These are phyloP conservation scores for Trifolium repens DNA, from an alignment of 306 rosid species.

Conservation along the genomic window DNA sequence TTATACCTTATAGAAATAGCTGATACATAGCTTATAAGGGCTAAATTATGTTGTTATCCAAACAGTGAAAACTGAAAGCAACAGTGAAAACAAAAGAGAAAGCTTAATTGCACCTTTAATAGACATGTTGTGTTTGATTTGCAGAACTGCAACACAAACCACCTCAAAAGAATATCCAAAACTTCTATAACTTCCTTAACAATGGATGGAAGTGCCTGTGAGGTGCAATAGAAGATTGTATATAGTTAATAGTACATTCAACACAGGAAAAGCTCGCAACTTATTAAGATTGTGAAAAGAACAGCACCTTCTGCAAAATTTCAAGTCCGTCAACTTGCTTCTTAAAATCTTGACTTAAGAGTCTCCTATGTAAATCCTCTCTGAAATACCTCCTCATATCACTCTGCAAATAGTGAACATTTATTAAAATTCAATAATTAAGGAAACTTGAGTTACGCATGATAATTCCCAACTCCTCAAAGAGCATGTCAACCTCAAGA, in stretches of 20 bases:
- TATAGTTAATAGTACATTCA: constrained; percentile 16
- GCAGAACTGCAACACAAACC: constrained; percentile 97
- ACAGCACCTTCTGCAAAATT: constrained; percentile 87
- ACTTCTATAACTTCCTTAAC: constrained; percentile 87
- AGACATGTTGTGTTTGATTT: constrained; percentile 97
- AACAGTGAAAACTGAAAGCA: constrained; percentile 2
- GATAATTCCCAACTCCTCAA: constrained; percentile 20
- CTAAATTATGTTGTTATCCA: not conserved
- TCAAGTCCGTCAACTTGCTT: constrained; percentile 98
- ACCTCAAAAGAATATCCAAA: constrained; percentile 88
- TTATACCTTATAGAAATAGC: not conserved
- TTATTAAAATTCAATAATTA: constrained; percentile 32
- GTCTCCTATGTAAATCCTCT: constrained; percentile 95
- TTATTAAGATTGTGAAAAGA: constrained; percentile 11
- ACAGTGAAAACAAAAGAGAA: not conserved
- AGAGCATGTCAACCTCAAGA: constrained; percentile 72
- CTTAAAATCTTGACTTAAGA: constrained; percentile 89
- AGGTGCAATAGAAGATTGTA: constrained; percentile 30
- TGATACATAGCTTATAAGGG: not conserved
- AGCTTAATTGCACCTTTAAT: constrained; percentile 66
- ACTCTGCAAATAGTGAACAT: constrained; percentile 58
- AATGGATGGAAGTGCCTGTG: constrained; percentile 86
- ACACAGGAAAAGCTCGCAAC: constrained; percentile 26
- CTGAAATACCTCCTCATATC: constrained; percentile 93
- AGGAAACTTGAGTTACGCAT: constrained; percentile 30